These are phyloP conservation scores for Claviceps sp. DNA, from an alignment of 2,329 filamentous ascomycete species.

Conservation along the genomic window DNA sequence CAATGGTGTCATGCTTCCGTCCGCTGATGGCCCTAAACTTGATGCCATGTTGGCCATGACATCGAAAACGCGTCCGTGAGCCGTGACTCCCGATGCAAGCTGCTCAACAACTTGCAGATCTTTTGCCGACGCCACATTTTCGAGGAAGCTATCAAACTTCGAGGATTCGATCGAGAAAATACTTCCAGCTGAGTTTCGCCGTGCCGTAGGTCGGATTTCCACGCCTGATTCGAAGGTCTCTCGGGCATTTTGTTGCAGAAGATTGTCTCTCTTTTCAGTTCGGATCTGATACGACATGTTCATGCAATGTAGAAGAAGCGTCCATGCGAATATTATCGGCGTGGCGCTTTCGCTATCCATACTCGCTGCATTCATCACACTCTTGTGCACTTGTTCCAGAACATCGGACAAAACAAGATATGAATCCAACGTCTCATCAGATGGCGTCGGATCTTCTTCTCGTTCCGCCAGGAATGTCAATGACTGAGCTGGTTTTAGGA, in stretches of 20 bases:
- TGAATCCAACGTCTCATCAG: constrained; percentile 28
- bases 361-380: constrained; percentile 49
- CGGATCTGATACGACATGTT: constrained; percentile 48
- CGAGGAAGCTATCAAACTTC: constrained; percentile 44
- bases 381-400: constrained; percentile 58
- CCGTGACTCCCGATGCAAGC: constrained; percentile 35
- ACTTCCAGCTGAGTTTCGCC: constrained; percentile 47
- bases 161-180: constrained; percentile 49
- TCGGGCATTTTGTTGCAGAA: constrained; percentile 44
- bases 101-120: constrained; percentile 37
- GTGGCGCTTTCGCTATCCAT: constrained; percentile 47
- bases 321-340: constrained; percentile 71
- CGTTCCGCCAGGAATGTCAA: constrained; percentile 28
- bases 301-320: constrained; percentile 58
- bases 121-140: constrained; percentile 34
- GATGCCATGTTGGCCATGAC: constrained; percentile 37
- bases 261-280: constrained; percentile 44
- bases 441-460: constrained; percentile 22
- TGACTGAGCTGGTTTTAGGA: constrained; percentile 53
- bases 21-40: constrained; percentile 30
- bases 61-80: constrained; percentile 38
- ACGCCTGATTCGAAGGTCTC: constrained; percentile 40
- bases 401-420: constrained; percentile 60
- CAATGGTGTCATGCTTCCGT: constrained; percentile 36
- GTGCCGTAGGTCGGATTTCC: constrained; percentile 25